Evolutionary conservation across 1,284 basidiomycete species (phyloP), one percentile per base, ranked within the genome.

Genomic region (Leccinum solheimii): DNA sequence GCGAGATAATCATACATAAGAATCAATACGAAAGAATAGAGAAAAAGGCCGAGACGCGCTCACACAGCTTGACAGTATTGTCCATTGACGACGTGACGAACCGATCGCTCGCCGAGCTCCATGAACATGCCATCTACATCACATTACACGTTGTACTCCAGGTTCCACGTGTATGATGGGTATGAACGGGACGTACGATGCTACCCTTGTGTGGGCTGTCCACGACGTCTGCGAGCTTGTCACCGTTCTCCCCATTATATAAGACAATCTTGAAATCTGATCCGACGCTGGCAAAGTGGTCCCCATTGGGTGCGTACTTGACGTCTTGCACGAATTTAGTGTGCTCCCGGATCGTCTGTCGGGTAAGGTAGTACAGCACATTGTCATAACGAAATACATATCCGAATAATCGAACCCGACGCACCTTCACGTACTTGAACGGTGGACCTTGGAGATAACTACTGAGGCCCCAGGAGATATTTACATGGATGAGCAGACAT

Each of bases 301-400:
- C 85, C 3, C 95, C 95, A 36, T 88, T 88, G 0, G 90, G 87
- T 0, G 94, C 83, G 72, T 89, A 98, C 59, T 87, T 85, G 23
- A 98, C 86, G 62, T 98, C 94, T 75, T 98, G 95, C 5, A 99
- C 94, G 73, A 98, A 99, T 72, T 92, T 93, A 3, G 90, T 91
- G 75, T 99, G 97, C 0, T 90, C 92, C 71, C 86, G 89, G 75
- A 96, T 91, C n/a, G 87, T 87, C 87, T 90, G 56, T 34, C 6
- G 19, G 5, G 6, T 38, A 23, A 54, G 16, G 57, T 26, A 21
- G 16, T 6, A 27, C 19, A 23, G 53, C 10, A 30, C 7, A 45
- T 26, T 21, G 43, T 30, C 16, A 16, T 43, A 48, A 58, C 16
- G 8, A 7, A 48, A 8, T 26, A 30, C 10, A 52, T 11, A 27